These are phyloP conservation scores for Claviceps maximensis DNA, from an alignment of 2,329 filamentous ascomycete species.

Conservation along the genomic window DNA sequence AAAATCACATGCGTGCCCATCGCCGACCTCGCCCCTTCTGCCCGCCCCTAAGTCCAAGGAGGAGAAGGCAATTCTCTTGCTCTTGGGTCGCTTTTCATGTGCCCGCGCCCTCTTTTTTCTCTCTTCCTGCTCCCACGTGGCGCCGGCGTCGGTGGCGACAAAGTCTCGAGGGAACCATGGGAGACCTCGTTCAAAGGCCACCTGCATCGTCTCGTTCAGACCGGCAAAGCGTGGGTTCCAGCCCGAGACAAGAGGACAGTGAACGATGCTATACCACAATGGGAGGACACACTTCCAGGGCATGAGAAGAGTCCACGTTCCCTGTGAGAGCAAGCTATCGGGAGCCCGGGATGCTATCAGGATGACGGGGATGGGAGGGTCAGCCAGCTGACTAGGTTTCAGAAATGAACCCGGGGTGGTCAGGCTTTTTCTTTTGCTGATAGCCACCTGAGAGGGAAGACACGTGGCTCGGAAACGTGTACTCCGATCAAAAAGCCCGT, in stretches of 20 bases:
- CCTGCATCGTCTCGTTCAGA: slow-evolving; percentile 63
- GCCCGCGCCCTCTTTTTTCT: slow-evolving; percentile 56
- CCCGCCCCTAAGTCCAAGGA: slow-evolving; percentile 60
- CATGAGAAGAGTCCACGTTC: slow-evolving; percentile 70
- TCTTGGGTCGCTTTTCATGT: slow-evolving; percentile 70
- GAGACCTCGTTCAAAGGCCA: slow-evolving; percentile 63
- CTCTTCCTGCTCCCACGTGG: slow-evolving; percentile 61
- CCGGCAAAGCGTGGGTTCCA: slow-evolving; percentile 76
- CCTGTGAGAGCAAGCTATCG: slow-evolving; percentile 38
- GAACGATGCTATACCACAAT: slow-evolving; percentile 77
- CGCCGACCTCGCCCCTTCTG: slow-evolving; percentile 69
- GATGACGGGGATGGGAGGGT: slow-evolving; percentile 68
- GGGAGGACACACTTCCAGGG: slow-evolving; percentile 83
- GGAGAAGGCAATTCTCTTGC: slow-evolving; percentile 65
- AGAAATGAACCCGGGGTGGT: slow-evolving; percentile 51
- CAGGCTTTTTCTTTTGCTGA: slow-evolving; percentile 62
- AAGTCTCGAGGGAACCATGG: slow-evolving; percentile 84
- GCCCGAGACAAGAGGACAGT: slow-evolving; percentile 65
- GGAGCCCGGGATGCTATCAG: slow-evolving; percentile 47
- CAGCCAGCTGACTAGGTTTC: slow-evolving; percentile 34
- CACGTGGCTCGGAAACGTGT: slow-evolving; percentile 50
- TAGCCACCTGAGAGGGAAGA: slow-evolving; percentile 61
- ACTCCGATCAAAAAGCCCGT: slow-evolving; percentile 55
- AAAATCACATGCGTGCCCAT: slow-evolving; percentile 76
- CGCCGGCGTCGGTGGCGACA: slow-evolving; percentile 66